Evolutionary conservation across 148 eudicot genomes (phyloP).

Genomic region (Heliamphora exappendiculata): DNA sequence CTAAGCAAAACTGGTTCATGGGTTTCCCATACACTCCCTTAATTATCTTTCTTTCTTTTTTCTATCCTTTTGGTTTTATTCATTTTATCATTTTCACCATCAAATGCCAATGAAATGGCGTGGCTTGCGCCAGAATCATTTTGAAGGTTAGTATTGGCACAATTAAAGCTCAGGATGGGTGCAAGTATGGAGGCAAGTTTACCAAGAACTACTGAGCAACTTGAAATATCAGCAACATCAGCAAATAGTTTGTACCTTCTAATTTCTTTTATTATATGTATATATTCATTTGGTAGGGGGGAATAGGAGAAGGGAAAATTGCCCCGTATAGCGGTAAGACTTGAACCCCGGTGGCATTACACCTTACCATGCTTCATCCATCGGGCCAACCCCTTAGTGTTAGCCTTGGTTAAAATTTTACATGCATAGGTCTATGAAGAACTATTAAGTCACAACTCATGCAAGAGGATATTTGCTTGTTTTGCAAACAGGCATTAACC

Average conservation of each 20-base stretch:
- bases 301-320: too few species aligned
- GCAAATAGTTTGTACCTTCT: background rate
- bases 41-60: background rate
- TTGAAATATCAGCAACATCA: background rate
- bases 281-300: too few species aligned
- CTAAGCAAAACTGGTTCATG: background rate
- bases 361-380: too few species aligned
- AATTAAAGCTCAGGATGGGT: background rate
- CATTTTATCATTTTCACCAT: background rate
- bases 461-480: slow-evolving; percentile 1
- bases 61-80: background rate
- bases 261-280: too few species aligned
- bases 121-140: background rate
- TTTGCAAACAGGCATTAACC: background rate
- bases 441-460: background rate
- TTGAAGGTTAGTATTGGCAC: background rate
- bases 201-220: background rate
- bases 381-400: too few species aligned
- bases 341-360: too few species aligned
- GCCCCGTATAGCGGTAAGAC: too few species aligned
- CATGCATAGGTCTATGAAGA: background rate
- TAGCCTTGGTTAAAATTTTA: background rate
- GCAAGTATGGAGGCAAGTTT: background rate
- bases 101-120: background rate
- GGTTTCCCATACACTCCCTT: background rate